Conservation (phyloP, 768 basidiomycete genomes). For the Hebeloma cylindrosporum region DNA sequence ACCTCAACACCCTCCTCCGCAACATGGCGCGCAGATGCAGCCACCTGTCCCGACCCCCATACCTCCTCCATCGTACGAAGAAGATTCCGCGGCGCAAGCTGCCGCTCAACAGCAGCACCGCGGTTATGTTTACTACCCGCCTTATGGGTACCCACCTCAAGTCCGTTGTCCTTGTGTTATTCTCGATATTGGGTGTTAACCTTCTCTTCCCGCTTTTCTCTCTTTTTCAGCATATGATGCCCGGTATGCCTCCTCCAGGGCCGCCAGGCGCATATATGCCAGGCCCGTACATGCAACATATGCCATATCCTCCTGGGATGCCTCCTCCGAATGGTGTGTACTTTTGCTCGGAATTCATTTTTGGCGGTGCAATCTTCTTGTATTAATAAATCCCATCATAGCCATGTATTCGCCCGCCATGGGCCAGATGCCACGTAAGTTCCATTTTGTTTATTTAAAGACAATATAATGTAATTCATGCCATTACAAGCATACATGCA, state of each 20-base stretch:
- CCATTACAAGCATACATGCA: conserved; percentile 80
- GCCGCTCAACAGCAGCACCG: conserved; percentile 37
- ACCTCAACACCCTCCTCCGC: conserved; percentile 59
- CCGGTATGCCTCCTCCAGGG: conserved; percentile 75
- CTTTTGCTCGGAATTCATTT: conserved; percentile 1
- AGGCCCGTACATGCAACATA: conserved; percentile 79
- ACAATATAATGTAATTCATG: conserved; percentile 23
- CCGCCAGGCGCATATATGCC: conserved; percentile 81
- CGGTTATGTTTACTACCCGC: conserved; percentile 76
- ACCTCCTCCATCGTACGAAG: conserved; percentile 77
- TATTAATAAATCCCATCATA: conserved; percentile 21
- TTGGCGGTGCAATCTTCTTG: conserved; percentile 13
- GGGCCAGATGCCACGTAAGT: conserved; percentile 86
- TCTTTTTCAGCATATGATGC: conserved; percentile 70
- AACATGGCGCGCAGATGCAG: conserved; percentile 62
- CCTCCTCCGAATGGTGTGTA: conserved; percentile 73
- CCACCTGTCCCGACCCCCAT: conserved; percentile 69
- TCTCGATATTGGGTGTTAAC: neutral
- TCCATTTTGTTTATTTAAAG: neutral
- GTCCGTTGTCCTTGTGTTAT: conserved; percentile 38
- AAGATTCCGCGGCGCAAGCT: conserved; percentile 64
- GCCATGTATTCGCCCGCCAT: conserved; percentile 86
- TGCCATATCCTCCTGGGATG: conserved; percentile 81
- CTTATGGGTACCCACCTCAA: conserved; percentile 76
- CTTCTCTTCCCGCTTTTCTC: neutral